Base-by-base conservation (phyloP, 352 stramenopile genomes). In the Phytophthora tentaculata region DNA sequence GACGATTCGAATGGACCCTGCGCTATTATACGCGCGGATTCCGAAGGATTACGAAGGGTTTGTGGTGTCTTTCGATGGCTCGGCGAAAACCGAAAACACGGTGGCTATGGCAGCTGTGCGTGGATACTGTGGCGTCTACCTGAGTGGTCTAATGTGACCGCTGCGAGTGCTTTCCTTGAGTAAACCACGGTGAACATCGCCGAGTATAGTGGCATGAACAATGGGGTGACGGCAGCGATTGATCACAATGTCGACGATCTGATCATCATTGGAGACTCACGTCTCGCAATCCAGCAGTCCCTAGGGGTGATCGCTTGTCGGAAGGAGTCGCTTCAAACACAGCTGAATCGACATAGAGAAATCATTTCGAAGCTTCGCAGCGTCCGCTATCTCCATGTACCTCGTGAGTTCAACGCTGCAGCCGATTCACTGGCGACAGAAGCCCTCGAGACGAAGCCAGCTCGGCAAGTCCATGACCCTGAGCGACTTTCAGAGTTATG, bases 1-100 rank as follows among this genome's bases (percentile, higher is more conserved):
- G 32, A 39, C 32, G 10, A 19, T 29, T 16, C 28, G 49, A 1
- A n/a, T 71, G 19, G 37, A 55, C 19, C 32, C 32, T 3, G n/a
- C 37, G 0, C 9, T 56, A 4, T 17, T 56, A 0, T 45, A 56
- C 10, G 29, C 50, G 0, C 43, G 32, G 1, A 14, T 50, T 24
- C 61, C 17, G 6, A 13, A 0, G 17, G 29, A 48, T 59, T 64
- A 49, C 45, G 9, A n/a, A 26, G 43, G 55, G 0, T 56, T 59
- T 45, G 35, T 71, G 2, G 2, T 78, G 1, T 69, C 60, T 1
- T 78, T 75, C 16, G 61, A 78, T 50, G 71, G 61, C 0, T 64
- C 65, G 3, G 61, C 61, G 0, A 68, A 74, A 13, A 54, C 59
- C 1, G 44, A 59, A 20, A 67, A 17, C 49, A 60, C 13, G 29